A percentile compares a stretch with the other conserved stretches of the same genome.
phyloP scores from a whole-genome alignment of 2,329 filamentous ascomycete genomes.

The Fusarium denticulatum region DNA sequence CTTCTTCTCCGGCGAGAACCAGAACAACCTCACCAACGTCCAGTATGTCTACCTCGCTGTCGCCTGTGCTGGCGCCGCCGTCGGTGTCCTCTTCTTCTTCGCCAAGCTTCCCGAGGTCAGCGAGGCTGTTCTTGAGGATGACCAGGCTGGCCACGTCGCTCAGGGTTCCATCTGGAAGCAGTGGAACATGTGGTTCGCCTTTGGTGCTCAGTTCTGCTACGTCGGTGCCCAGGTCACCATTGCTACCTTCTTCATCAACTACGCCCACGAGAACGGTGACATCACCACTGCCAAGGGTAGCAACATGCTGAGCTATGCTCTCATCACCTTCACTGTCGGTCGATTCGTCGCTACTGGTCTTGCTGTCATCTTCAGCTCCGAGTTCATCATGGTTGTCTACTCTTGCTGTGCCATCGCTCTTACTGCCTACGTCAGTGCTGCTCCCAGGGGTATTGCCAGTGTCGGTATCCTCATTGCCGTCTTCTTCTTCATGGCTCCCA shows the following conservation, averaged over 20 bases:
- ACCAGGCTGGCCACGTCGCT: conserved; percentile 59
- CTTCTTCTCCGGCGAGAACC: conserved; percentile 72
- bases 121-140: conserved; percentile 49
- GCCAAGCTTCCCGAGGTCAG: conserved; percentile 78
- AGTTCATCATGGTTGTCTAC: conserved; percentile 74
- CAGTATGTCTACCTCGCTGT: conserved; percentile 82
- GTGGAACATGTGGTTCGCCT: conserved; percentile 79
- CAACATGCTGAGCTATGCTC: conserved; percentile 77
- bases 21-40: conserved; percentile 69
- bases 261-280: conserved; percentile 68
- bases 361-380: conserved; percentile 70
- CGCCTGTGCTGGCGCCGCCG: conserved; percentile 71
- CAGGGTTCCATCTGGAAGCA: conserved; percentile 75
- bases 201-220: conserved; percentile 82
- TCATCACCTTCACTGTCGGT: conserved; percentile 78
- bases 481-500: conserved; percentile 82
- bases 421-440: conserved; percentile 58
- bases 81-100: conserved; percentile 73
- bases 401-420: conserved; percentile 71
- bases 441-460: conserved; percentile 54
- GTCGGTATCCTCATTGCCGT: conserved; percentile 74
- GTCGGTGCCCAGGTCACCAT: conserved; percentile 76
- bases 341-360: conserved; percentile 75
- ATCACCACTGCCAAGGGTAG: conserved; percentile 61
- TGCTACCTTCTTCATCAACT: conserved; percentile 78